Conservation (phyloP, 495 filamentous ascomycete genomes). For the Staphylotrichum longicolle region DNA sequence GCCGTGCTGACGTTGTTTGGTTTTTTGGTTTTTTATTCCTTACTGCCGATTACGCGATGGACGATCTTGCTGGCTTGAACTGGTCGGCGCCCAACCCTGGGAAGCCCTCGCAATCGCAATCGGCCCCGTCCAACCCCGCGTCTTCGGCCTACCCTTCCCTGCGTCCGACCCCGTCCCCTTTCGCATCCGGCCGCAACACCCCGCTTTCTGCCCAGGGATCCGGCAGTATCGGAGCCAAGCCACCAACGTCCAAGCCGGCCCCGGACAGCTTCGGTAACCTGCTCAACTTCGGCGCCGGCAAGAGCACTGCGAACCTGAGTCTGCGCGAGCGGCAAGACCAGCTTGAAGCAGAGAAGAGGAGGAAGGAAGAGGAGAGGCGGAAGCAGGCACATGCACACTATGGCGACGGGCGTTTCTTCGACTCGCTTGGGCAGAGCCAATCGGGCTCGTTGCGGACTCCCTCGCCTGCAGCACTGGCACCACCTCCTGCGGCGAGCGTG, state of each 20-base stretch:
- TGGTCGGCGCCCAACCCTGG: conserved; percentile 47
- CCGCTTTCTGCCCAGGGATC: conserved; percentile 59
- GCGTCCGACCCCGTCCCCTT: conserved; percentile 58
- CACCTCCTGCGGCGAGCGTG: conserved; percentile 18
- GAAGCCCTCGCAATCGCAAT: conserved; percentile 49
- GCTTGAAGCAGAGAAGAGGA: conserved; percentile 71
- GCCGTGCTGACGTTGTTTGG: conserved; percentile 9
- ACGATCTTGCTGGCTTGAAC: conserved; percentile 53
- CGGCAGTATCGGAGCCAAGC: conserved; percentile 47
- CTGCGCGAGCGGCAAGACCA: conserved; percentile 82
- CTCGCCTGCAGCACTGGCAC: conserved; percentile 37
- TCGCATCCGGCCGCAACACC: conserved; percentile 64
- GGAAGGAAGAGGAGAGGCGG: conserved; percentile 69
- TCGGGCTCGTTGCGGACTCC: conserved; percentile 36
- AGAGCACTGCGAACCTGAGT: conserved; percentile 66
- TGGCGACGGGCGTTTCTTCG: conserved; percentile 70
- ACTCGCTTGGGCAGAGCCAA: conserved; percentile 51
- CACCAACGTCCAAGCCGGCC: conserved; percentile 59
- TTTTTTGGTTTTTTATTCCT: not conserved
- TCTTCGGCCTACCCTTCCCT: conserved; percentile 56
- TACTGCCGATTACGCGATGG: conserved; percentile 39
- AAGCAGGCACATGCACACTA: conserved; percentile 70
- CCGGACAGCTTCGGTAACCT: conserved; percentile 89
- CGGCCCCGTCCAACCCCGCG: conserved; percentile 49
- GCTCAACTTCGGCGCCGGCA: conserved; percentile 70